These are phyloP conservation scores for Phytopythium litorale DNA, from an alignment of 352 stramenopile genomes.

Conservation along the genomic window DNA sequence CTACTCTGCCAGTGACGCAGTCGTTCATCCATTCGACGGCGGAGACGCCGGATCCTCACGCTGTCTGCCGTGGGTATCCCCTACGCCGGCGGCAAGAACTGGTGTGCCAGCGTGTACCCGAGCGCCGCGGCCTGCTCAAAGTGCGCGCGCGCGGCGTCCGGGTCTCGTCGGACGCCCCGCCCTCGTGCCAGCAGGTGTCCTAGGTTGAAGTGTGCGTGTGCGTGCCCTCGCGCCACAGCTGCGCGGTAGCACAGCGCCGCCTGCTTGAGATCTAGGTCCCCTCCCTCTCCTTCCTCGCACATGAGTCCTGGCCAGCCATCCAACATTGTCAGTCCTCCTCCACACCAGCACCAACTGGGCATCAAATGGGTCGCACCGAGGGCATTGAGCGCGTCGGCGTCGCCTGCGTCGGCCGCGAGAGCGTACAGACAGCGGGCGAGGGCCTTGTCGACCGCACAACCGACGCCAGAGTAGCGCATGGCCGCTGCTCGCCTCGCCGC, in stretches of 20 bases:
- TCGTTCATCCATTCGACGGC: not conserved
- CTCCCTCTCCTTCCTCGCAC: conserved; percentile 76
- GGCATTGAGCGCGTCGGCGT: conserved; percentile 66
- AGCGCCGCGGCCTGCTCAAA: conserved; percentile 54
- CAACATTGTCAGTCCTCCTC: conserved; percentile 4
- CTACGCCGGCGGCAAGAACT: conserved; percentile 29
- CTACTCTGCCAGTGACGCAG: not conserved
- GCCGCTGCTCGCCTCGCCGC: conserved; percentile 52
- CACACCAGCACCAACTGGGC: not conserved
- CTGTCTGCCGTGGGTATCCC: not conserved
- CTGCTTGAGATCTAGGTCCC: conserved; percentile 55
- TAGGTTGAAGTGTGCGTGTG: conserved; percentile 78
- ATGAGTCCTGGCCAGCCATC: conserved; percentile 37
- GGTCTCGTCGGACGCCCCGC: conserved; percentile 59
- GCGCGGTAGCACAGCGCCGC: conserved; percentile 52
- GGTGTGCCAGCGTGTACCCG: conserved; percentile 51
- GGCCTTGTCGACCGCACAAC: conserved; percentile 39
- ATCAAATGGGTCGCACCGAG: conserved; percentile 29
- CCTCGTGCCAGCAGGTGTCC: conserved; percentile 57
- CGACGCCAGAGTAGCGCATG: conserved; percentile 63
- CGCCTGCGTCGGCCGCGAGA: conserved; percentile 42
- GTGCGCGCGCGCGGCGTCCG: conserved; percentile 50
- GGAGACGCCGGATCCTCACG: not conserved
- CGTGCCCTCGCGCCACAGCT: conserved; percentile 36
- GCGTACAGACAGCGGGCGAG: conserved; percentile 52